Base-by-base conservation (phyloP, 306 rosid species). In the Vachellia pachyceras region DNA sequence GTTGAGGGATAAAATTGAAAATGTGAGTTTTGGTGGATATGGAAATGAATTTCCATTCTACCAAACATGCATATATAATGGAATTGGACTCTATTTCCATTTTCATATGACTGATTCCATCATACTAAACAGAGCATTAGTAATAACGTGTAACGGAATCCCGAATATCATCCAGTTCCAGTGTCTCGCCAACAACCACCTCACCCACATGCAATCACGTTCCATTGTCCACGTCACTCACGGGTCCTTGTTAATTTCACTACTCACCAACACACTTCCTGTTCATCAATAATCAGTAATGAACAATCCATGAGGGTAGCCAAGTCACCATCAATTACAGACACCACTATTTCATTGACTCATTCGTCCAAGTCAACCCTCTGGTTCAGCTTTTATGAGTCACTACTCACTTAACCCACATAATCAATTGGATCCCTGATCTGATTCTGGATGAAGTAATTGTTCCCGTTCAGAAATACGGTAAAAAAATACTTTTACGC, bases 121-220 rank as follows among this genome's bases (percentile, higher is more conserved):
- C n/a, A n/a, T n/a, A n/a, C n/a, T n/a, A n/a, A n/a, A n/a, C n/a
- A n/a, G n/a, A n/a, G n/a, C n/a, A n/a, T n/a, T n/a, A 29, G 33
- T 42, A 65, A 35, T 10, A 73, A 5, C 70, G 64, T 25, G 63
- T 44, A 20, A 58, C 25, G 52, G 54, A 23, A 13, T 76, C 25
- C 41, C 42, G 13, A 6, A 68, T 75, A 75, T 75, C 58, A 75
- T 79, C 60, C 60, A 63, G 17, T 64, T 79, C 60, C 60, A 63
- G 17, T 64, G 82, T 55, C 86, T 86, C 82, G 54, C 84, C 79
- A 75, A 42, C 76, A 69, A 63, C 83, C 35, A 36, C 64, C 20
- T 75, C 73, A 22, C 49, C 69, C 86, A 85, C 84, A 76, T 82
- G 86, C 84, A 76, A 5, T 40, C 86, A 79, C 80, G 73, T 82